Evolutionary conservation across 169 alveolate species (phyloP).

Genomic region (Hammondia hammondi): DNA sequence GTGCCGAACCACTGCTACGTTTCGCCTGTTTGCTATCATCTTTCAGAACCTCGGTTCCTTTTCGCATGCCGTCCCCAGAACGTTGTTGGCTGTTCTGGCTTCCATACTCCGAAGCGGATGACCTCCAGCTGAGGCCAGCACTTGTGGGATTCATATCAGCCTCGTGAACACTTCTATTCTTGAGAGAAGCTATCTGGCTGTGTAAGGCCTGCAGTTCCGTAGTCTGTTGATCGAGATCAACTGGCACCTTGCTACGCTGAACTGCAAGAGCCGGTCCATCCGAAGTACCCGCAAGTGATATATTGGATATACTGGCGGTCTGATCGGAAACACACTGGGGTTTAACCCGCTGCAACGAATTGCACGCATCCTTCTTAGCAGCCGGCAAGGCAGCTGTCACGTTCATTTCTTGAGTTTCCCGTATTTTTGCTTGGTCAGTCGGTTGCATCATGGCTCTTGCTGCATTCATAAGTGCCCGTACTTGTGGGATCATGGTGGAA

Average conservation of each 20-base stretch:
- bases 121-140: neutral
- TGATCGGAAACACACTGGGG: neutral
- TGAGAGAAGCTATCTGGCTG: neutral
- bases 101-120: neutral
- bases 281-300: neutral
- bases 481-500: conserved; percentile 7
- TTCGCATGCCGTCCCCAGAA: no score
- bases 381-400: neutral
- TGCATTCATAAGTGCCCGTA: conserved; percentile 4
- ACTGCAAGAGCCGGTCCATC: neutral
- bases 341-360: neutral
- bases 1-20: no score
- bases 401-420: neutral
- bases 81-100: neutral
- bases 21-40: no score
- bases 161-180: neutral
- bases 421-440: neutral
- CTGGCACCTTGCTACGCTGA: neutral
- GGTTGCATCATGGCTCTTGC: conserved; percentile 9
- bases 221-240: neutral
- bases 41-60: no score
- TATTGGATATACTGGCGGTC: neutral
- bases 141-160: neutral
- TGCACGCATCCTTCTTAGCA: neutral
- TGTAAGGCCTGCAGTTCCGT: neutral